Evolutionary conservation across 2,329 filamentous ascomycete genomes (phyloP).

Genomic region (Botrytis medusae): DNA sequence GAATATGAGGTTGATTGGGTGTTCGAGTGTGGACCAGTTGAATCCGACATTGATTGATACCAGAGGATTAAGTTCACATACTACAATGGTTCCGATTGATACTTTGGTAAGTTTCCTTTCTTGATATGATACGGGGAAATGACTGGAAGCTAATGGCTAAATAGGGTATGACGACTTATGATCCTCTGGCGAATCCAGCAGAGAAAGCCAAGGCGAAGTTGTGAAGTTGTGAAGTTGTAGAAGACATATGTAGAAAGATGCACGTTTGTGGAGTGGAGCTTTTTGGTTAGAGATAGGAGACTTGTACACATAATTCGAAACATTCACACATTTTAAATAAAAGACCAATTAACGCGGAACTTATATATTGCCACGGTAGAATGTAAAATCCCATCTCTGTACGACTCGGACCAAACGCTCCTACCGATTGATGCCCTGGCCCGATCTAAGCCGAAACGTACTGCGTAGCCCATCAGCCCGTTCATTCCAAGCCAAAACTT

Average conservation of each 20-base stretch:
- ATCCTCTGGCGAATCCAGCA: conserved; percentile 49
- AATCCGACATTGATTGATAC: conserved; percentile 79
- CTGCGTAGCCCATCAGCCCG: not conserved
- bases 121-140: conserved; percentile 6
- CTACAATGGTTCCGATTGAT: conserved; percentile 59
- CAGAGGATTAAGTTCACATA: conserved; percentile 64
- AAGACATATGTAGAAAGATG: not conserved
- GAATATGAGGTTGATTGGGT: conserved; percentile 95
- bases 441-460: not conserved
- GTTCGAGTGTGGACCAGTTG: conserved; percentile 70
- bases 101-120: conserved; percentile 46
- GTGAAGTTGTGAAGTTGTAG: conserved; percentile 34
- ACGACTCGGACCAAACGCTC: conserved; percentile 1
- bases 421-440: not conserved
- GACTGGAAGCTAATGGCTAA: conserved; percentile 16
- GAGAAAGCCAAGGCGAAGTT: conserved; percentile 53
- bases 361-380: not conserved
- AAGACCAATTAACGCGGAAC: not conserved
- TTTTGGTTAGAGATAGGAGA: not conserved
- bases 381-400: not conserved
- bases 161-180: conserved; percentile 40
- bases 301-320: not conserved
- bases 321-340: not conserved
- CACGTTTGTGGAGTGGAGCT: not conserved
- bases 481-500: not conserved